A percentile compares a stretch with the other conserved stretches of the same genome.
Evolutionary conservation across 1,284 basidiomycete species (phyloP).

Genomic region (Somion occarium): DNA sequence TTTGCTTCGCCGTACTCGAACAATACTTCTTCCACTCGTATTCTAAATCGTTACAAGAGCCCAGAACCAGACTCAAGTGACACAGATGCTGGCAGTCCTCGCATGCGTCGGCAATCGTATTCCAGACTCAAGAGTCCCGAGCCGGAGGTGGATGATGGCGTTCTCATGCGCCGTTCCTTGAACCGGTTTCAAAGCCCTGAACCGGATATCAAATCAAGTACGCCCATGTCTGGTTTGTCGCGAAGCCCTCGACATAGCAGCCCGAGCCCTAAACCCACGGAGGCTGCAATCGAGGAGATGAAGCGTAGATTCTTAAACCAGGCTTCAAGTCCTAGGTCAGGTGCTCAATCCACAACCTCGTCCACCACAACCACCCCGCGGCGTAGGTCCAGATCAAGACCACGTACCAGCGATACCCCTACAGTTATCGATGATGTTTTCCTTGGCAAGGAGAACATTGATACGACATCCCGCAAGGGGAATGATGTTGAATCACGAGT

Average conservation of each 20-base stretch:
- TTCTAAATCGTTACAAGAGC: slow-evolving; percentile 10
- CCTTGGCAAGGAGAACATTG: neutral
- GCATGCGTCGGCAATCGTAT: slow-evolving; percentile 9
- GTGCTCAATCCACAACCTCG: slow-evolving; percentile 11
- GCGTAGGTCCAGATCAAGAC: slow-evolving; percentile 20
- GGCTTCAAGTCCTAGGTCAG: slow-evolving; percentile 16
- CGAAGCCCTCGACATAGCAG: slow-evolving; percentile 19
- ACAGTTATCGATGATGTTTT: neutral
- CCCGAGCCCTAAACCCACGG: slow-evolving; percentile 32
- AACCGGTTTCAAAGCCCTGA: slow-evolving; percentile 27
- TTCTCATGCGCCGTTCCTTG: slow-evolving; percentile 25
- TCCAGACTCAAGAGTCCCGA: slow-evolving; percentile 14
- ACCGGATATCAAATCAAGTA: neutral
- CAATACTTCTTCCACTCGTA: neutral
- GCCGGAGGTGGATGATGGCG: slow-evolving; percentile 15
- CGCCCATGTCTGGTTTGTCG: slow-evolving; percentile 7
- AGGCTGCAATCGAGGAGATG: slow-evolving; percentile 59
- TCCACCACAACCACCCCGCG: slow-evolving; percentile 21
- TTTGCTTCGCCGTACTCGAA: slow-evolving; percentile 11
- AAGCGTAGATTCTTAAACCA: slow-evolving; percentile 50
- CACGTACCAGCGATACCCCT: slow-evolving; percentile 17
- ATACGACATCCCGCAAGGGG: neutral
- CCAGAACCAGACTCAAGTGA: slow-evolving; percentile 13
- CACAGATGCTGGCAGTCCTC: slow-evolving; percentile 19
- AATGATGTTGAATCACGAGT: too few relatives aligned